Base-by-base conservation (phyloP, 2,329 filamentous ascomycete species). In the Fusarium oxysporum region DNA sequence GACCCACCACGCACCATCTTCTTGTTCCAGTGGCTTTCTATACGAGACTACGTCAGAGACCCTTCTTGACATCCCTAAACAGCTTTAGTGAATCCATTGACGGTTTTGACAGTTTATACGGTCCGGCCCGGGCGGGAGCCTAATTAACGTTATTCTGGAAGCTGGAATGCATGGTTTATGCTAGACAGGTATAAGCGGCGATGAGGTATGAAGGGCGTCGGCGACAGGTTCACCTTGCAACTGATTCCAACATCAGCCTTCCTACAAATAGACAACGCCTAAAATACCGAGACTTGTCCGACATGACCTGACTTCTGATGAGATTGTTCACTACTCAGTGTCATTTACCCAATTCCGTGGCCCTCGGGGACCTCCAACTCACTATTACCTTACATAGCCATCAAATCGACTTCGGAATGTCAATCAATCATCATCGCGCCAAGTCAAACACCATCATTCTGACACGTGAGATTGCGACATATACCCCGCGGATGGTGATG, bases 401-500 rank as follows among this genome's bases (percentile, higher is more conserved):
- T 43, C 35, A 9, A 25, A 33, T 32, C 16, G 21, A 37, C 33
- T 43, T 23, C 10, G 23, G 2, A 32, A 33, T 44, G 9, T 44
- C 19, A n/a, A 25, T 44, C 21, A 44, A 56, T 38, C n/a, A 23
- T 54, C 19, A 28, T 25, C 48, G 44, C 38, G 33, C 41, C 30
- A 51, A 43, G 17, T 33, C 33, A 44, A 28, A 58, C 60, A 68
- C 44, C 48, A n/a, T 33, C 23, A 33, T 41, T 41, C 50, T 30
- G 40, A 59, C 33, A 45, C 54, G 47, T 53, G 44, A 44, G 62
- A 73, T 73, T 53, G 62, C 71, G 71, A 73, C 66, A 73, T 61
- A 71, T 64, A 60, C 67, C 70, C 71, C 71, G 62, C 71, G 23
- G 33, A 73, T 73, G 62, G 23, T 71, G 71, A 70, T 21, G 50